These are phyloP conservation scores for Discostella pseudostelligera DNA, from an alignment of 108 stramenopile genomes.

Conservation along the genomic window DNA sequence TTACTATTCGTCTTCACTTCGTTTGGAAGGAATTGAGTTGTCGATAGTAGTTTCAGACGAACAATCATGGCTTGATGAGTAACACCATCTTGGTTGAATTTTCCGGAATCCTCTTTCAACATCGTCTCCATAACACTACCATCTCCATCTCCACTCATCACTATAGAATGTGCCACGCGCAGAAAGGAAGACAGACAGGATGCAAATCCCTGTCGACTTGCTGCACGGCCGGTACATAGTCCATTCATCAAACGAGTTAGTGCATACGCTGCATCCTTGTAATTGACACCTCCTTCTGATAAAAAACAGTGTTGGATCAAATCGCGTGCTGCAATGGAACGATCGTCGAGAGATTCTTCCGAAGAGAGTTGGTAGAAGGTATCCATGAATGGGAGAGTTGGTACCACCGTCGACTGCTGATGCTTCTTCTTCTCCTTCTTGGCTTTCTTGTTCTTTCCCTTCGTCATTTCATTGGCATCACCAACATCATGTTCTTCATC, in stretches of 20 bases:
- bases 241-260: slow-evolving; percentile 79
- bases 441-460: slow-evolving; percentile 10
- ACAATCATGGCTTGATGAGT: slow-evolving; percentile 44
- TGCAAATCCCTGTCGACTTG: slow-evolving; percentile 84
- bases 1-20: slow-evolving; percentile 31
- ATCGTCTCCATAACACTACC: slow-evolving; percentile 34
- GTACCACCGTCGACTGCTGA: background rate
- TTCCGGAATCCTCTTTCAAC: slow-evolving; percentile 25
- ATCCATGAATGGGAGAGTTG: slow-evolving; percentile 65
- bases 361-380: slow-evolving; percentile 78
- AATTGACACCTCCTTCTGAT: slow-evolving; percentile 42
- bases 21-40: slow-evolving; percentile 40
- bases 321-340: slow-evolving; percentile 64
- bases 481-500: slow-evolving; percentile 16
- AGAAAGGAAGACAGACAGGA: slow-evolving; percentile 75
- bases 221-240: slow-evolving; percentile 78
- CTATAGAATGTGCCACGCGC: slow-evolving; percentile 47
- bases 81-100: slow-evolving; percentile 3
- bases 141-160: slow-evolving; percentile 14
- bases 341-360: slow-evolving; percentile 50
- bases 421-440: slow-evolving; percentile 19
- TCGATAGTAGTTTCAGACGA: slow-evolving; percentile 36
- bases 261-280: slow-evolving; percentile 79
- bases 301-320: slow-evolving; percentile 74
- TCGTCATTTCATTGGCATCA: slow-evolving; percentile 11